A percentile compares a stretch with the other conserved stretches of the same genome.
Evolutionary conservation across 2,329 filamentous ascomycete genomes (phyloP).

Genomic region (Alternaria longipes): DNA sequence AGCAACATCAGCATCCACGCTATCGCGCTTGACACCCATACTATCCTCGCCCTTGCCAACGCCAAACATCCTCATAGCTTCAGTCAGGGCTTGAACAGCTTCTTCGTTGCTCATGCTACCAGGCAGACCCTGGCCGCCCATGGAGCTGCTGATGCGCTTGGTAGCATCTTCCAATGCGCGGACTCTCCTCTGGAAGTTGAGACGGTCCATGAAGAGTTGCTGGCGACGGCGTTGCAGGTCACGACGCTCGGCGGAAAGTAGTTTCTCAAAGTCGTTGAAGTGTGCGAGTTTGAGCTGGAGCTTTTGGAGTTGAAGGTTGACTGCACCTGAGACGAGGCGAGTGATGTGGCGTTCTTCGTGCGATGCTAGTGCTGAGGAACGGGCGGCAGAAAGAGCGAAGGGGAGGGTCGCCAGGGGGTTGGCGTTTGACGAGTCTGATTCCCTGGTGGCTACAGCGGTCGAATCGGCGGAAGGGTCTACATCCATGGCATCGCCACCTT

Average conservation of each 20-base stretch:
- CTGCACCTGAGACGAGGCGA: conserved; percentile 86
- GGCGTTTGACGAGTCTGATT: conserved; percentile 18
- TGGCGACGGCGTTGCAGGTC: conserved; percentile 92
- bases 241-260: conserved; percentile 88
- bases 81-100: conserved; percentile 44
- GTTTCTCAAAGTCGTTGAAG: conserved; percentile 94
- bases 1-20: conserved; percentile 36
- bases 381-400: conserved; percentile 84
- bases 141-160: conserved; percentile 54
- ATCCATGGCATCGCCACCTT: conserved; percentile 67
- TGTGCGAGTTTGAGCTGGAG: conserved; percentile 95
- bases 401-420: conserved; percentile 75
- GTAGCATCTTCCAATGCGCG: conserved; percentile 81
- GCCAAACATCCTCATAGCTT: conserved; percentile 46
- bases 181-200: conserved; percentile 88
- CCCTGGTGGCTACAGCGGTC: conserved; percentile 47
- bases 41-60: conserved; percentile 50
- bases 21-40: conserved; percentile 43
- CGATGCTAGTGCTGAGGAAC: conserved; percentile 86
- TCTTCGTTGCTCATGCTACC: conserved; percentile 46
- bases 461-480: conserved; percentile 62
- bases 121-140: conserved; percentile 44
- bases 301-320: conserved; percentile 95
- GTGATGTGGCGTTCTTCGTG: conserved; percentile 98
- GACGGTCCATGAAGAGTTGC: conserved; percentile 89